Base-by-base conservation (phyloP, 148 eudicot species). In the Hydrangea macrophylla region DNA sequence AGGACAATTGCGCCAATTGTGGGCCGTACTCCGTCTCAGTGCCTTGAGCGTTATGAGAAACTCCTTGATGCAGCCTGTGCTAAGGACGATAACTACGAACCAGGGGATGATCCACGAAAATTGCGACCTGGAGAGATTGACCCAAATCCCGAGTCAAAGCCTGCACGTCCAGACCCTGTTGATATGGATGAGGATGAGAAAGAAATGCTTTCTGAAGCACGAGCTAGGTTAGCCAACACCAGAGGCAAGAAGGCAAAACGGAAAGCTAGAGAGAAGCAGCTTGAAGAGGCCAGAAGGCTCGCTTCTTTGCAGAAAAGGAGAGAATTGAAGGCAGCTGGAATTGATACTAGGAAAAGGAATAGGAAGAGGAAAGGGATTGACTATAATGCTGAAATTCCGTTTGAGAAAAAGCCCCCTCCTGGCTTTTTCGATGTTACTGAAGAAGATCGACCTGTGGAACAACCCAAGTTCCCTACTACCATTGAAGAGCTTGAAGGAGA, bases 181-280 rank as follows among this genome's bases (percentile, higher is more conserved):
- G 99, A 95, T 65, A 95, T 95, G 99, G 99, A 95, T 70, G 99
- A 95, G 71, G 99, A 95, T 76, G 99, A 95, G 82, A 95, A 95
- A 72, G 99, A 95, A 84, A 95, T 95, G 99, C 94, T 95, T 65
- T 95, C 99, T 7, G 99, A 95, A 87, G 97, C 97, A 61, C 77
- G 99, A 51, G 99, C 99, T 67, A 81, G 99, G 60, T 82, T 91
- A 60, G 97, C 99, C 32, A 95, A 95, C 73, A 91, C 97, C 9
- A 82, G 96, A 71, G 99, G 99, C 42, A 95, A 95, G 76, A 95
- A 95, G 81, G 99, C 99, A 55, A 95, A 95, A 78, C 75, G 99
- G 66, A 95, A 95, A 84, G 99, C 99, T 44, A 80, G 99, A 67
- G 99, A 95, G 79, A 95, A 95, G 84, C 99, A 95, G 78, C 97